A percentile compares a stretch with the other conserved stretches of the same genome.
Evolutionary conservation across 2,329 filamentous ascomycete genomes (phyloP).

Genomic region (Aspergillus pseudoterreus): DNA sequence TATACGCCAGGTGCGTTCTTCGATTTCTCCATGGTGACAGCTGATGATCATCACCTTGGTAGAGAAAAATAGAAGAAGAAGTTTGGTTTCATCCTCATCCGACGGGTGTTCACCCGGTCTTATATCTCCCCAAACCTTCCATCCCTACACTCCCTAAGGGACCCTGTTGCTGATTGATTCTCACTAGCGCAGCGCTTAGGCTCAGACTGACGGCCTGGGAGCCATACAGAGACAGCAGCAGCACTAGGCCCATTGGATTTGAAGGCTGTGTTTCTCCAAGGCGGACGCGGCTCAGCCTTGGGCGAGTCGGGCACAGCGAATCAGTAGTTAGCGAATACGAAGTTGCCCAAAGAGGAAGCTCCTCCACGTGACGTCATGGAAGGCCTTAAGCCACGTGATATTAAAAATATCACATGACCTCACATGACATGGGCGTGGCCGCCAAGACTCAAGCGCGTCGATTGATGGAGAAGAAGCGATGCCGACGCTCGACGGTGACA

Average conservation of each 20-base stretch:
- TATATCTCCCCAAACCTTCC: not conserved
- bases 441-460: conserved; percentile 17
- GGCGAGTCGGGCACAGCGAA: conserved; percentile 4
- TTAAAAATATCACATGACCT: conserved; percentile 6
- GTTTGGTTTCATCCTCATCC: not conserved
- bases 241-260: not conserved
- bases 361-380: not conserved
- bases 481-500: conserved; percentile 1
- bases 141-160: too few relatives aligned
- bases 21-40: not conserved
- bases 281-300: conserved; percentile 2
- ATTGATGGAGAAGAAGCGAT: conserved; percentile 2
- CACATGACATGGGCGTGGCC: conserved; percentile 11
- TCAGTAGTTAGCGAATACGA: conserved; percentile 9
- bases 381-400: not conserved
- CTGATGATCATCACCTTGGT: not conserved
- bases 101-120: not conserved
- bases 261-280: conserved; percentile 1
- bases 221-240: not conserved
- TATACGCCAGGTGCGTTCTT: not conserved
- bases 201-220: not conserved
- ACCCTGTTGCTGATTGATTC: not conserved
- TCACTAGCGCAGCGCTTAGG: not conserved
- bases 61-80: not conserved
- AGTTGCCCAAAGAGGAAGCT: not conserved